These are phyloP conservation scores for Viola pubescens DNA, from an alignment of 441 rosid genomes.

Conservation along the genomic window DNA sequence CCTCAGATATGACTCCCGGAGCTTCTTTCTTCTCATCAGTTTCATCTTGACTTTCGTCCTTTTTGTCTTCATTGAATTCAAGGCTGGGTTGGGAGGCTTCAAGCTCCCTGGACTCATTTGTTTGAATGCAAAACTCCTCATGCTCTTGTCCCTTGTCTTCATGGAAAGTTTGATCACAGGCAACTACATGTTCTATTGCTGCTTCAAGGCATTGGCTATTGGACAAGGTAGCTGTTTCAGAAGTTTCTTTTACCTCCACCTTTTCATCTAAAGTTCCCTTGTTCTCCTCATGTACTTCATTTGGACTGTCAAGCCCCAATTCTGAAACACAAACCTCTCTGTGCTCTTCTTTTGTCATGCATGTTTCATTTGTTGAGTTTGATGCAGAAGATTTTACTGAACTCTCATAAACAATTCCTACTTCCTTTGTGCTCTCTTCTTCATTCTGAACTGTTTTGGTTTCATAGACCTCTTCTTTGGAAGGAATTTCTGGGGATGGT, in stretches of 20 bases:
- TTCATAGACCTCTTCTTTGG: conserved; percentile 23
- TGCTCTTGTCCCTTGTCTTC: conserved; percentile 17
- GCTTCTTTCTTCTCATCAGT: conserved; percentile 19
- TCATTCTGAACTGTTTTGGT: conserved; percentile 13
- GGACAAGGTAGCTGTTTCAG: conserved; percentile 8
- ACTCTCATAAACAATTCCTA: conserved; percentile 17
- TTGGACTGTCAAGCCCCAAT: conserved; percentile 16
- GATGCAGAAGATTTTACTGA: conserved; percentile 14
- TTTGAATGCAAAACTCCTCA: conserved; percentile 17
- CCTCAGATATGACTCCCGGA: conserved; percentile 10
- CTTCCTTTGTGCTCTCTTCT: conserved; percentile 21
- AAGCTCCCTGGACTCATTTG: conserved; percentile 13
- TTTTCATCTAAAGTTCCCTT: conserved; percentile 1
- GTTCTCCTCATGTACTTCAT: conserved; percentile 16
- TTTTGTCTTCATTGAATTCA: conserved; percentile 6
- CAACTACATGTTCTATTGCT: conserved; percentile 16
- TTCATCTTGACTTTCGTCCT: conserved; percentile 13
- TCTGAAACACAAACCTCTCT: conserved; percentile 16
- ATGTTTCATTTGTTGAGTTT: conserved; percentile 19
- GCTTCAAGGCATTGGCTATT: conserved; percentile 16
- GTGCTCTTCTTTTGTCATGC: conserved; percentile 14
- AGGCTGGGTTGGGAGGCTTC: conserved; percentile 15
- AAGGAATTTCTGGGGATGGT: background rate
- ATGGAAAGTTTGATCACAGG: conserved; percentile 21
- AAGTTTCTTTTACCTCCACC: conserved; percentile 12